Percentiles rank a stretch among this genome's conserved stretches.
phyloP scores from a whole-genome alignment of 257 asterid species.

The Oldenlandia corymbosa region DNA sequence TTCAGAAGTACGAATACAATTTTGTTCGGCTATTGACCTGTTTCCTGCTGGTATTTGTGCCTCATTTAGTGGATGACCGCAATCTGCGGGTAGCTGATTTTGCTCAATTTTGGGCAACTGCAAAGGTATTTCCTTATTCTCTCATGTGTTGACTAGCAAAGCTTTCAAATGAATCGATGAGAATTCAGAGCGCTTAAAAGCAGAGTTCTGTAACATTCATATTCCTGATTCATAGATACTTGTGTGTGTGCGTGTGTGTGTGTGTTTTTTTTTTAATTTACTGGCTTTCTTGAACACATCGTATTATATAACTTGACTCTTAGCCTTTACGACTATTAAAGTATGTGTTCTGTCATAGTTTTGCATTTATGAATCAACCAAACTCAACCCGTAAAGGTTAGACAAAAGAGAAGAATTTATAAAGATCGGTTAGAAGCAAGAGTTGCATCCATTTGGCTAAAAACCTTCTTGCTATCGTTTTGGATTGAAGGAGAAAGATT shows the following conservation, averaged over 20 bases:
- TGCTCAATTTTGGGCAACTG: slow-evolving; percentile 99
- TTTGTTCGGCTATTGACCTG: slow-evolving; percentile 88
- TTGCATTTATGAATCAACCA: not conserved
- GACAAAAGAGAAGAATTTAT: not conserved
- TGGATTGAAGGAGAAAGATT: not conserved
- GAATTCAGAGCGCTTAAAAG: not conserved
- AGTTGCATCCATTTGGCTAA: too few relatives aligned
- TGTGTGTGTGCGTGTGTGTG: not conserved
- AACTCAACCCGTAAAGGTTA: too few relatives aligned
- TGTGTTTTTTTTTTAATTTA: too few relatives aligned
- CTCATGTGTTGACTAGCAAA: slow-evolving; percentile 25
- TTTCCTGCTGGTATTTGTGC: slow-evolving; percentile 98
- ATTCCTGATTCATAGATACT: not conserved
- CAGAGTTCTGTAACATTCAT: not conserved
- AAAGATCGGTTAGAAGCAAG: not conserved
- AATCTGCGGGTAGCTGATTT: slow-evolving; percentile 99
- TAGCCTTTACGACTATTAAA: not conserved
- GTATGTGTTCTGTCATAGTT: not conserved
- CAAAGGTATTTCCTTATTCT: slow-evolving; percentile 93
- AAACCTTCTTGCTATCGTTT: not conserved
- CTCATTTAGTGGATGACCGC: slow-evolving; percentile 99
- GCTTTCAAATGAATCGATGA: not conserved
- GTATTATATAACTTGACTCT: not conserved
- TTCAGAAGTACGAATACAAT: slow-evolving; percentile 93
- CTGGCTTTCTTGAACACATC: not conserved